Conservation (phyloP, 768 basidiomycete genomes). For the Auriscalpium vulgare region DNA sequence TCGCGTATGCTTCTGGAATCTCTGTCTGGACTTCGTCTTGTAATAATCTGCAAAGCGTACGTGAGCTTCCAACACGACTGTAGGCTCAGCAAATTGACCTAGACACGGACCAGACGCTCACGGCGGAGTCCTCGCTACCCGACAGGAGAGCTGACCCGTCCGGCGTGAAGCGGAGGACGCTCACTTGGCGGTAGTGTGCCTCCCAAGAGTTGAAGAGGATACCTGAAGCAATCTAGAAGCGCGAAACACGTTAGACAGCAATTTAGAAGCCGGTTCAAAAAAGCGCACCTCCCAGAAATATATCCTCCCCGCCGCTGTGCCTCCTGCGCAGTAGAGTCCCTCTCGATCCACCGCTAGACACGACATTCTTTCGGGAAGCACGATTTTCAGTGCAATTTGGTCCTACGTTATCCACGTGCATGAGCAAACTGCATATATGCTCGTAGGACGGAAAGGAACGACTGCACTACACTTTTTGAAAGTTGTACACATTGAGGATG, state of each 20-base stretch:
- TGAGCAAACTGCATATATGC: not conserved
- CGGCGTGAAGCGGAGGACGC: conserved; percentile 71
- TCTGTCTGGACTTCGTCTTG: conserved; percentile 72
- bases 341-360: conserved; percentile 68
- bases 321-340: conserved; percentile 80
- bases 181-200: conserved; percentile 89
- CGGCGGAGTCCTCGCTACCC: conserved; percentile 85
- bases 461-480: conserved; percentile 84
- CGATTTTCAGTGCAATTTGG: conserved; percentile 78
- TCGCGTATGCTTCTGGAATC: conserved; percentile 67
- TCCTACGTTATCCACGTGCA: conserved; percentile 46
- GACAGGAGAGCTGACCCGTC: conserved; percentile 78
- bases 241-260: not conserved
- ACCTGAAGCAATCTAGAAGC: conserved; percentile 77
- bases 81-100: conserved; percentile 44
- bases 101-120: conserved; percentile 84
- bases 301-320: conserved; percentile 80
- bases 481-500: conserved; percentile 83
- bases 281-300: conserved; percentile 90
- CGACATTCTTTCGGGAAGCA: conserved; percentile 83
- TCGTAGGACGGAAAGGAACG: not conserved
- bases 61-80: not conserved
- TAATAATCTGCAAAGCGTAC: conserved; percentile 45
- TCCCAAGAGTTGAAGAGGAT: conserved; percentile 88
- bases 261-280: not conserved